Conservation (phyloP, 2,329 filamentous ascomycete species). For the Metarhizium anisopliae region DNA sequence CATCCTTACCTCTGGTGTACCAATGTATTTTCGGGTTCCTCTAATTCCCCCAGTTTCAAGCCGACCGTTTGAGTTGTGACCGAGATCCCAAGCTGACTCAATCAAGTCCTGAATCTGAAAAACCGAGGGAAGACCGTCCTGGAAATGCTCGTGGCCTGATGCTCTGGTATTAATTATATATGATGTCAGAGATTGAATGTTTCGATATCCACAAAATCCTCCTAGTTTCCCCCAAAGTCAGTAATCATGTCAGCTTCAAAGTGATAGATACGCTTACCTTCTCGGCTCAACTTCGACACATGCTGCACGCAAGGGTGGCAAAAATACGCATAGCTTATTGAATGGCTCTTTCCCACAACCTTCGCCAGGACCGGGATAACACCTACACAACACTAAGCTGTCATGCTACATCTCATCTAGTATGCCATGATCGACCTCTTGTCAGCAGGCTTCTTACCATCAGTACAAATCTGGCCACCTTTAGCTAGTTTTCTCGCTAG, state of each 20-base stretch:
- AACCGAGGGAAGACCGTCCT: slow-evolving; percentile 59
- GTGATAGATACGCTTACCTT: slow-evolving; percentile 41
- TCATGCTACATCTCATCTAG: neutral
- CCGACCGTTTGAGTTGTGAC: slow-evolving; percentile 66
- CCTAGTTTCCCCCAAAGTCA: slow-evolving; percentile 33
- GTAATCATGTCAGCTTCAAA: neutral
- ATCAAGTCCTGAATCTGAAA: slow-evolving; percentile 79
- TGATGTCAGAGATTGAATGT: slow-evolving; percentile 84
- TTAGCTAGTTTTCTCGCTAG: slow-evolving; percentile 1
- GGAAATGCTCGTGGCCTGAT: slow-evolving; percentile 52
- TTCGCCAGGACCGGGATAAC: slow-evolving; percentile 54
- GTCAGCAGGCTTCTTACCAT: slow-evolving; percentile 2
- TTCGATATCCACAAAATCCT: slow-evolving; percentile 90
- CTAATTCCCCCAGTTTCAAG: slow-evolving; percentile 78
- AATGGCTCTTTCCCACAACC: slow-evolving; percentile 53
- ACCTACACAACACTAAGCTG: slow-evolving; percentile 21
- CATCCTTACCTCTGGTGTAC: slow-evolving; percentile 67
- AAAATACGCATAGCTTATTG: slow-evolving; percentile 63
- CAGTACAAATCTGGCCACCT: slow-evolving; percentile 6
- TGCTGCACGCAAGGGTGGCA: slow-evolving; percentile 71
- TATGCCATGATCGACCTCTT: neutral
- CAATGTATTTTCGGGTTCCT: slow-evolving; percentile 91
- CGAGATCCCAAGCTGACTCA: slow-evolving; percentile 79
- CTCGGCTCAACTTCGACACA: slow-evolving; percentile 70
- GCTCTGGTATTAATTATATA: slow-evolving; percentile 57